These are phyloP conservation scores for Russula earlei DNA, from an alignment of 768 basidiomycete genomes.

Conservation along the genomic window DNA sequence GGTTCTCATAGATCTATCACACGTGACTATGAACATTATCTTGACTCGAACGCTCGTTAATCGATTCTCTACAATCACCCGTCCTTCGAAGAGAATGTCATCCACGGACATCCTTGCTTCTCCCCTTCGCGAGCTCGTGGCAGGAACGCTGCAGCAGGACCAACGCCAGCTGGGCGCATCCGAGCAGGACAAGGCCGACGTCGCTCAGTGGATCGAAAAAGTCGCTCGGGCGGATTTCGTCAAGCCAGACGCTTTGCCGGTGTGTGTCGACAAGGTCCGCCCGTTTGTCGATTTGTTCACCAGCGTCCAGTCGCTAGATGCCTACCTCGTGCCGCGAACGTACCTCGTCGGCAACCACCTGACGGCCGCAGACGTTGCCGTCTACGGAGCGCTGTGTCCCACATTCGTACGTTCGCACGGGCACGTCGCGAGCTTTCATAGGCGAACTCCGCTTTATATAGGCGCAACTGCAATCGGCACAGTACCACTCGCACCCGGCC, in stretches of 20 bases:
- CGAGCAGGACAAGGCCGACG: constrained; percentile 54
- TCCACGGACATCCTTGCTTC: constrained; percentile 21
- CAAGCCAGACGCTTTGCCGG: constrained; percentile 42
- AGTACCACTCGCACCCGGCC: constrained; percentile 72
- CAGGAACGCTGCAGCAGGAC: constrained; percentile 33
- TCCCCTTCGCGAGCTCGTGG: constrained; percentile 42
- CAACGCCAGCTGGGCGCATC: constrained; percentile 39
- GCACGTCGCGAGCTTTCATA: neutral
- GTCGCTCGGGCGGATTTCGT: constrained; percentile 41
- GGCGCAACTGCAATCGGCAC: constrained; percentile 60
- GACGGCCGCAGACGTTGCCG: constrained; percentile 82
- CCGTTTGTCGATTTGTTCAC: neutral
- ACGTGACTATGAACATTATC: neutral
- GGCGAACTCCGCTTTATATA: constrained; percentile 28
- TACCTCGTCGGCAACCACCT: constrained; percentile 79
- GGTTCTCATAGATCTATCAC: neutral
- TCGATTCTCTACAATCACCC: constrained; percentile 3
- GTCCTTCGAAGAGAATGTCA: constrained; percentile 23
- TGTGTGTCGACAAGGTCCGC: constrained; percentile 22
- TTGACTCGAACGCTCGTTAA: constrained; percentile 1
- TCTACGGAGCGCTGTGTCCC: constrained; percentile 86
- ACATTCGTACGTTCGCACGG: constrained; percentile 49
- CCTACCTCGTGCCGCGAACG: constrained; percentile 63
- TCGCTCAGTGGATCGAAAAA: constrained; percentile 63
- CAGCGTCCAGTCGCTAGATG: constrained; percentile 53